Evolutionary conservation across 306 rosid genomes (phyloP).

Genomic region (Sicyos edulis): DNA sequence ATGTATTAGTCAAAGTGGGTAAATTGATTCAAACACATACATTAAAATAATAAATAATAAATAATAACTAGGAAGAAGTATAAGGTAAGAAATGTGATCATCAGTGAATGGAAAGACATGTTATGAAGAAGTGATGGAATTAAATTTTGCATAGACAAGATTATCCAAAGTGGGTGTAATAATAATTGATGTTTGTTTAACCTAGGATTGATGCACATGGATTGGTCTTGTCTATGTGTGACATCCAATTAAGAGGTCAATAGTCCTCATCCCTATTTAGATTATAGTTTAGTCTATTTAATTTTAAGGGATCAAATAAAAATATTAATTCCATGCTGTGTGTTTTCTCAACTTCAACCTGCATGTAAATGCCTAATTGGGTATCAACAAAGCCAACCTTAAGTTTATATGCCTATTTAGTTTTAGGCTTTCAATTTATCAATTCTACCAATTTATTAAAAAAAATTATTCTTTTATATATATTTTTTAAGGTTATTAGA

Average conservation of each 20-base stretch:
- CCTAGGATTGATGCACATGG: conserved; percentile 61
- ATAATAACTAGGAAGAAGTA: not conserved
- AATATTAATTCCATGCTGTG: no score
- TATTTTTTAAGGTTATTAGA: no score
- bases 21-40: no score
- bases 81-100: conserved; percentile 21
- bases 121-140: conserved; percentile 30
- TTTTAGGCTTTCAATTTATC: not conserved
- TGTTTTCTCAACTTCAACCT: no score
- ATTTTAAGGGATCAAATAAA: not conserved
- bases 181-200: conserved; percentile 52
- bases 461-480: no score
- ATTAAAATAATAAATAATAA: no score
- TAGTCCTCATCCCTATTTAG: not conserved
- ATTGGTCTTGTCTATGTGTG: conserved; percentile 43
- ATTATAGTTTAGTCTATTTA: not conserved
- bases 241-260: conserved; percentile 14
- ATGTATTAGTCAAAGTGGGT: no score
- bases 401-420: no score
- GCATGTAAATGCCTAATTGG: no score
- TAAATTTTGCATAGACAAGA: conserved; percentile 33
- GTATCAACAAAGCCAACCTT: no score
- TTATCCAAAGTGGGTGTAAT: conserved; percentile 50
- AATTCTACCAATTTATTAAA: no score
- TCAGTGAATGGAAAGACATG: conserved; percentile 41